Evolutionary conservation across 805 yeast species (phyloP), one percentile per base, ranked within the genome.

Genomic region (Phaffomyces antillensis): DNA sequence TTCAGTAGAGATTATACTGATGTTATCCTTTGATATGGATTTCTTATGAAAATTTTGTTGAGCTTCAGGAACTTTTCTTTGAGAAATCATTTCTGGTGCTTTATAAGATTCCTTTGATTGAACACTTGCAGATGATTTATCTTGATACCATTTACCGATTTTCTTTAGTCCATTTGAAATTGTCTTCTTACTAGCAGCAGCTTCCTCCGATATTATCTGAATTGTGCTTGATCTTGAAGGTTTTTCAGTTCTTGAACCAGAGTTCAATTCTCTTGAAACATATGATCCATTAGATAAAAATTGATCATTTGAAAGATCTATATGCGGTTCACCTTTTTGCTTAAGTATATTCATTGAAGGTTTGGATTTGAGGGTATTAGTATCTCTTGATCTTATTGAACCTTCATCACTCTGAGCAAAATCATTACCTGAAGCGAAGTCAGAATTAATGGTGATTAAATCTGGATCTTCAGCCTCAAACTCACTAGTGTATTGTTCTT

Each of bases 71-170:
- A 69, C 63, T 54, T 84, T 67, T 56, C 86, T 65, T 25, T 69
- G 77, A 37, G 75, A 68, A n/a, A 81, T 81, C 87, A 81, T 81
- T 55, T 81, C 86, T 0, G 86, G 86, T 0, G 81, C 76, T 7
- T 60, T 64, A 46, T 73, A 71, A 11, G 16, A 38, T 37, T 38
- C 46, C 10, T 37, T 39, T 11, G 36, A 11, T 16, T 40, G 28
- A 10, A 31, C 28, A 15, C 32, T 7, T 16, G 7, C 37, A 8
- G 47, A 24, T n/a, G 52, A 34, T 18, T 53, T 58, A 20, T 68
- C 77, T 43, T 71, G 72, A 52, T 84, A 84, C 87, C 91, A 82
- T 49, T 75, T 80, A 1, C 85, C 86, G 8, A 85, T 60, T 53
- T 78, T 83, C 46, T 71, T 74, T 39, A 81, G 63, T 0, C 86